Conservation (phyloP, 257 asterid species). For the Fraxinus excelsior region DNA sequence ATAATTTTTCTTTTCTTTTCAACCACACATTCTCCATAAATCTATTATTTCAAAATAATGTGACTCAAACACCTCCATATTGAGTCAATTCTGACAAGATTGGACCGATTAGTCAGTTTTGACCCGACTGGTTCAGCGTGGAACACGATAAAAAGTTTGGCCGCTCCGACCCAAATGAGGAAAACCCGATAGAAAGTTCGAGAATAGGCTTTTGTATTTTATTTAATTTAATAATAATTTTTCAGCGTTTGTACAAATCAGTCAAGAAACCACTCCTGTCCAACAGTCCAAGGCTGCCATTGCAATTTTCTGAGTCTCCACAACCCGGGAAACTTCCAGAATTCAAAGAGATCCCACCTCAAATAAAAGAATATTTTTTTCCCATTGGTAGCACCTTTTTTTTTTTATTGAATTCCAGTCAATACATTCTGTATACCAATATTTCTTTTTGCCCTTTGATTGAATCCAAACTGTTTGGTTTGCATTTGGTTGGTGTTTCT, state of each 20-base stretch:
- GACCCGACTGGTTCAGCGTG: too few relatives aligned
- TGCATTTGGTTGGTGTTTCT: neutral
- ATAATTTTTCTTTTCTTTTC: too few relatives aligned
- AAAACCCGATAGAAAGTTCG: conserved; percentile 4
- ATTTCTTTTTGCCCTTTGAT: neutral
- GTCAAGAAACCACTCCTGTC: neutral
- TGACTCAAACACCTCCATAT: too few relatives aligned
- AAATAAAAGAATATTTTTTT: neutral
- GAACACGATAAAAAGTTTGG: neutral
- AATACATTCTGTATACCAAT: neutral
- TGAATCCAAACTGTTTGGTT: neutral
- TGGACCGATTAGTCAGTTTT: too few relatives aligned
- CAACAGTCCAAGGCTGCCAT: neutral
- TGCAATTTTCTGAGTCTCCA: neutral
- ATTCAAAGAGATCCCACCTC: neutral
- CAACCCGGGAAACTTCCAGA: neutral
- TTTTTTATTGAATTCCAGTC: neutral
- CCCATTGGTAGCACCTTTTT: neutral
- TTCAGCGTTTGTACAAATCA: neutral
- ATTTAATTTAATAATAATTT: neutral
- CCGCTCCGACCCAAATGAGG: neutral
- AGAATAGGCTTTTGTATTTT: neutral
- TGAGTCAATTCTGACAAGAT: too few relatives aligned
- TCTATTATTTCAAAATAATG: too few relatives aligned
- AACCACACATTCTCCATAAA: too few relatives aligned